Percentiles rank a stretch among this genome's conserved stretches.
These are phyloP conservation scores for Wallemia mellicola DNA, from an alignment of 1,284 basidiomycete species.

Conservation along the genomic window DNA sequence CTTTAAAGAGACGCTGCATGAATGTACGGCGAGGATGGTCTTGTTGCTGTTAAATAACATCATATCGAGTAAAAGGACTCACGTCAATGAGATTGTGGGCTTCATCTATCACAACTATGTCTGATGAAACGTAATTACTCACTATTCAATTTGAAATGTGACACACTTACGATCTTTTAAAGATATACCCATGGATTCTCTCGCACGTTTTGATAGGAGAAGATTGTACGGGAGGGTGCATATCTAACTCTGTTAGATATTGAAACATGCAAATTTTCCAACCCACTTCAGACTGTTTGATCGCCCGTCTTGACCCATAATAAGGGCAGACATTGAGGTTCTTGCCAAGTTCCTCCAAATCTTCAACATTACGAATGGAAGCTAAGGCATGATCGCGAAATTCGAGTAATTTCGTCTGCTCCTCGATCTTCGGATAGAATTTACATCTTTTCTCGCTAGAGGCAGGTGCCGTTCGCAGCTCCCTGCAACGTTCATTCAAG, in stretches of 20 bases:
- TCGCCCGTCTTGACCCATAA: slow-evolving; percentile 60
- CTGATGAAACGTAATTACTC: not conserved
- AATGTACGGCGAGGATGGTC: slow-evolving; percentile 60
- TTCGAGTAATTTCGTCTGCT: slow-evolving; percentile 44
- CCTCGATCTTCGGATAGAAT: slow-evolving; percentile 40
- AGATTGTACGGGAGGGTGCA: slow-evolving; percentile 83
- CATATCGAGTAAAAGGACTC: not conserved
- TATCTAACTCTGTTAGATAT: no score
- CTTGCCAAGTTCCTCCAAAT: slow-evolving; percentile 44
- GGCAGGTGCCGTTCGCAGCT: slow-evolving; percentile 41
- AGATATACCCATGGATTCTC: slow-evolving; percentile 61
- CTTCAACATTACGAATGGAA: slow-evolving; percentile 74
- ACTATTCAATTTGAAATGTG: not conserved
- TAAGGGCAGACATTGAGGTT: slow-evolving; percentile 53
- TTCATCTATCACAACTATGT: slow-evolving; percentile 78
- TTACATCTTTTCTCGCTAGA: slow-evolving; percentile 30
- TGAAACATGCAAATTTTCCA: no score
- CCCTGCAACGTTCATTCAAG: slow-evolving; percentile 71
- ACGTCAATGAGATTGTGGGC: slow-evolving; percentile 32
- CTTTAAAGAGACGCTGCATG: slow-evolving; percentile 30
- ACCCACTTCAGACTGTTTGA: slow-evolving; percentile 63
- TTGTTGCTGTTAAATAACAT: slow-evolving; percentile 38
- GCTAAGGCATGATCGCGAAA: slow-evolving; percentile 67
- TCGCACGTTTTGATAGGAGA: slow-evolving; percentile 48
- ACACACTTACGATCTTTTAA: slow-evolving; percentile 25